A percentile compares a stretch with the other conserved stretches of the same genome.
phyloP scores from a whole-genome alignment of 2,329 filamentous ascomycete species.

The Aureobasidium sp. region DNA sequence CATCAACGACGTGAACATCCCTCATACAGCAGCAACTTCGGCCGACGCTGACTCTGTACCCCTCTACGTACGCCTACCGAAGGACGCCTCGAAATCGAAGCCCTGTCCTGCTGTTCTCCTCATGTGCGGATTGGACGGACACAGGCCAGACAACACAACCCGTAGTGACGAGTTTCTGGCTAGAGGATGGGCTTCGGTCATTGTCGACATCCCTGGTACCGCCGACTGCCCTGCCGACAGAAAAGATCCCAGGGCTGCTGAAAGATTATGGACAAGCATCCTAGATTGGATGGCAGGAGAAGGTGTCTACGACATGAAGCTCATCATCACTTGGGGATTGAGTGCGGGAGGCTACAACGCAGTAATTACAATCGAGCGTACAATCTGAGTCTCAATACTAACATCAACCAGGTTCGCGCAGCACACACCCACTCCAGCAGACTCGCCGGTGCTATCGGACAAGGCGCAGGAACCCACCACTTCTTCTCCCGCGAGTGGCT shows the following conservation, averaged over 20 bases:
- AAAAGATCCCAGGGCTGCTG: slow-evolving; percentile 51
- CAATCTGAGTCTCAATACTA: neutral
- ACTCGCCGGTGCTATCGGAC: slow-evolving; percentile 52
- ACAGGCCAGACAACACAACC: slow-evolving; percentile 55
- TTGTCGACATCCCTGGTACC: slow-evolving; percentile 56
- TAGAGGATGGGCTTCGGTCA: slow-evolving; percentile 57
- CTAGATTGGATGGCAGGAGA: slow-evolving; percentile 52
- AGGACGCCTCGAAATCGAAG: slow-evolving; percentile 24
- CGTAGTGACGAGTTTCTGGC: slow-evolving; percentile 55
- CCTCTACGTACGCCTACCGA: slow-evolving; percentile 33
- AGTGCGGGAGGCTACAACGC: slow-evolving; percentile 64
- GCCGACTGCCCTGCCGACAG: slow-evolving; percentile 61
- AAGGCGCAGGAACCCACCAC: slow-evolving; percentile 57
- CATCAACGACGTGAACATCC: slow-evolving; percentile 33
- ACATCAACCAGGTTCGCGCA: slow-evolving; percentile 36
- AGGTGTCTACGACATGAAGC: slow-evolving; percentile 49
- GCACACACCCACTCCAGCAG: slow-evolving; percentile 57
- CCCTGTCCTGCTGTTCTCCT: slow-evolving; percentile 47
- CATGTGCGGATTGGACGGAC: slow-evolving; percentile 57
- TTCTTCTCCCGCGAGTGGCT: slow-evolving; percentile 57
- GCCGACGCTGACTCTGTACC: slow-evolving; percentile 32
- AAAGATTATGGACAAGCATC: slow-evolving; percentile 57
- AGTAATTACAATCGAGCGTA: slow-evolving; percentile 25
- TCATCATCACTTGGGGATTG: slow-evolving; percentile 57
- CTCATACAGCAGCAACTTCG: slow-evolving; percentile 30